Conservation (phyloP, 73 alveolate genomes). For the Stentor coeruleus region DNA sequence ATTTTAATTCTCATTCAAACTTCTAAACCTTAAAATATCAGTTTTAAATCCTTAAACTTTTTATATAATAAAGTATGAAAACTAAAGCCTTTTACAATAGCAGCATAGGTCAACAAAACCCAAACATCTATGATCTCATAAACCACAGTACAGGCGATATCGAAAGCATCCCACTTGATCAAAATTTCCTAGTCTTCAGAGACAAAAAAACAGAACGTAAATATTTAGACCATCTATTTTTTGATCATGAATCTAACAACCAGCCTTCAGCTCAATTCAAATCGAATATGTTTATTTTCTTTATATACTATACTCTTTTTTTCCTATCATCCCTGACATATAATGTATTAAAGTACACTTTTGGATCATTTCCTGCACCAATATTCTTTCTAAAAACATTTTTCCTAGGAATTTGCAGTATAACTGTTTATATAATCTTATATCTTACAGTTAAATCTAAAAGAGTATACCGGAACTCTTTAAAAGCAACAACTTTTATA, state of each 20-base stretch:
- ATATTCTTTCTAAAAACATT: not conserved
- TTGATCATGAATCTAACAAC: not conserved
- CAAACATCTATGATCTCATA: not conserved
- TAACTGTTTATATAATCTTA: not conserved
- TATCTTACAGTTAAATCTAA: not conserved
- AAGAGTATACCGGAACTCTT: not conserved
- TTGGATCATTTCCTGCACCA: not conserved
- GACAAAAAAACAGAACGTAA: not conserved
- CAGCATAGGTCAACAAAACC: not conserved
- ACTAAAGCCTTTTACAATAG: not conserved
- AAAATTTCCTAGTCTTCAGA: not conserved
- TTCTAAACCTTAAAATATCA: too few relatives aligned
- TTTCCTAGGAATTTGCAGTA: not conserved
- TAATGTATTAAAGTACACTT: not conserved
- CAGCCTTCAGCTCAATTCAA: conserved; percentile 14
- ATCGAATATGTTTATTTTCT: not conserved
- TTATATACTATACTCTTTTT: not conserved
- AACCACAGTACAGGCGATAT: not conserved
- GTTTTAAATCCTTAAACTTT: not conserved
- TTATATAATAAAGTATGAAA: too few relatives aligned
- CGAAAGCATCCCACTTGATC: not conserved
- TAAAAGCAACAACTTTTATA: not conserved
- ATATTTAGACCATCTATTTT: not conserved
- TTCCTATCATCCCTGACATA: not conserved
- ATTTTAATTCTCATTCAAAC: not conserved